Conservation (phyloP, 148 eudicot genomes). For the Cornus suecica region DNA sequence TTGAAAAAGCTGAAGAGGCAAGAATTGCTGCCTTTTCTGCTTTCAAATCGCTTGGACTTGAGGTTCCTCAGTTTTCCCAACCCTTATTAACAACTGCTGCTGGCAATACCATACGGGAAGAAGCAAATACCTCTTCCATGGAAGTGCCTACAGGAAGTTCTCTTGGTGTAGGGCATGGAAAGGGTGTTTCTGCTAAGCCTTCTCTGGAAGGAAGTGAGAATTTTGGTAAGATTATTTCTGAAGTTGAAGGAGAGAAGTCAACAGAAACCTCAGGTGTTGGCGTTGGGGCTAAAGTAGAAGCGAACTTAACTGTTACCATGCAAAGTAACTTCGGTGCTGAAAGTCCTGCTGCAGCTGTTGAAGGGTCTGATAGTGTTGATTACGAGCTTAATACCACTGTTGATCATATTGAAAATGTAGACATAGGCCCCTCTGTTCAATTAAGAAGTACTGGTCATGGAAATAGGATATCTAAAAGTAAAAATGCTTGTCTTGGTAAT, state of each 20-base stretch:
- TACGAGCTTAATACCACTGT: constrained; percentile 1
- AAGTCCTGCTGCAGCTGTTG: constrained; percentile 17
- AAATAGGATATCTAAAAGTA: constrained; percentile 14
- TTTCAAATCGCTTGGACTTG: constrained; percentile 89
- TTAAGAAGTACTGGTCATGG: constrained; percentile 18
- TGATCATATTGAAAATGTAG: constrained; percentile 15
- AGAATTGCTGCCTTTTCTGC: constrained; percentile 91
- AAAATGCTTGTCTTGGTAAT: constrained; percentile 20
- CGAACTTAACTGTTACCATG: constrained; percentile 23
- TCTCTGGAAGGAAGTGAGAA: constrained; percentile 15
- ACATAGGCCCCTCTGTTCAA: constrained; percentile 11
- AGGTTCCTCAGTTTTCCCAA: constrained; percentile 62
- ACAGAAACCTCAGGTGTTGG: constrained; percentile 24
- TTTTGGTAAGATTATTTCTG: constrained; percentile 19
- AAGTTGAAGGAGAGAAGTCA: constrained; percentile 32
- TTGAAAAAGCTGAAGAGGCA: constrained; percentile 99
- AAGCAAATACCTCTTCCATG: constrained; percentile 44
- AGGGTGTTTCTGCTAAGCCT: constrained; percentile 21
- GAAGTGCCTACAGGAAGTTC: constrained; percentile 44
- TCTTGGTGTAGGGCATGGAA: constrained; percentile 29
- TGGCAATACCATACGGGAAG: constrained; percentile 30
- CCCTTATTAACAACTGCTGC: constrained; percentile 36
- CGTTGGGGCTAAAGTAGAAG: constrained; percentile 26
- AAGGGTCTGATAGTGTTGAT: constrained; percentile 19
- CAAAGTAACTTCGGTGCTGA: constrained; percentile 16